A percentile compares a stretch with the other conserved stretches of the same genome.
Evolutionary conservation across 495 filamentous ascomycete species (phyloP).

Genomic region (Podospora tetraspora): DNA sequence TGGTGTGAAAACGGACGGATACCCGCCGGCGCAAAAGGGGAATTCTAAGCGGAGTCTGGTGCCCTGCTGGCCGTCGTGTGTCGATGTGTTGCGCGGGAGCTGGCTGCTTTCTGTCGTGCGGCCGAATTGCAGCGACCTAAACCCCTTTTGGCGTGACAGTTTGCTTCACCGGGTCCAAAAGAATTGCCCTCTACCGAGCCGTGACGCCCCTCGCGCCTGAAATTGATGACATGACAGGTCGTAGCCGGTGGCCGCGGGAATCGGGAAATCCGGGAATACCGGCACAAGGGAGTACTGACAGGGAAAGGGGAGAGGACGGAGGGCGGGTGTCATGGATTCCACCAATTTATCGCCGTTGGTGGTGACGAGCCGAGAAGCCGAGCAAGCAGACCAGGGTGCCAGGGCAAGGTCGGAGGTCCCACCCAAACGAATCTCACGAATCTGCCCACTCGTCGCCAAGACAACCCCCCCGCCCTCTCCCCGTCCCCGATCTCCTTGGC

Average conservation of each 20-base stretch:
- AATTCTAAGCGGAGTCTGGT: background rate
- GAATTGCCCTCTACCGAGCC: background rate
- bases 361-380: conserved; percentile 7
- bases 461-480: conserved; percentile 18
- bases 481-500: conserved; percentile 12
- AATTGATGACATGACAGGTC: background rate
- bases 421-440: too few relatives aligned
- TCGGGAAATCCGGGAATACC: background rate
- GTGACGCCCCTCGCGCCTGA: background rate
- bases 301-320: too few relatives aligned
- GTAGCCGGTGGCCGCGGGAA: background rate
- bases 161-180: background rate
- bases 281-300: too few relatives aligned
- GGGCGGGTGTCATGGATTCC: too few relatives aligned
- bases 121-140: background rate
- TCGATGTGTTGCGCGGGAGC: too few relatives aligned
- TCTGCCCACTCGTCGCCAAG: conserved; percentile 24
- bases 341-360: background rate
- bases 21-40: background rate
- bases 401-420: too few relatives aligned
- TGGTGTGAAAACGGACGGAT: background rate
- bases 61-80: too few relatives aligned
- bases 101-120: too few relatives aligned
- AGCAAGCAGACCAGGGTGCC: background rate
- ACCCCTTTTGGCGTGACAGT: background rate